phyloP scores from a whole-genome alignment of 768 basidiomycete genomes.

The Rhodosporidiobolus sp. region DNA sequence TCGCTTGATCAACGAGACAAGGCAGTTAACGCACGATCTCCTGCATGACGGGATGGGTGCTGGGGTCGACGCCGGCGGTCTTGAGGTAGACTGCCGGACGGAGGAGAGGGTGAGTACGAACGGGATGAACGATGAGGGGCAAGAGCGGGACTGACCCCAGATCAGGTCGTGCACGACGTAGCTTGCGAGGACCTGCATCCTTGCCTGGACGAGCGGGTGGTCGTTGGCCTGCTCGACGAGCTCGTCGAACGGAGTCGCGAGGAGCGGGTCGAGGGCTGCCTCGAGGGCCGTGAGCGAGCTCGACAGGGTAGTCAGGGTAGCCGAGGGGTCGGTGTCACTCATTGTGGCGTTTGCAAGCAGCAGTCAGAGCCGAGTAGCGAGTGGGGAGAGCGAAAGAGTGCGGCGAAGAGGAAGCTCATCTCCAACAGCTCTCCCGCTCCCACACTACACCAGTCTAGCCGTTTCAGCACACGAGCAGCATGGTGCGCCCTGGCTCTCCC shows the following conservation, averaged over 20 bases:
- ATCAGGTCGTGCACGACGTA: constrained; percentile 79
- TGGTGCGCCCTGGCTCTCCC: not conserved
- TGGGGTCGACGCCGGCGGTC: constrained; percentile 73
- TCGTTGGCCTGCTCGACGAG: constrained; percentile 57
- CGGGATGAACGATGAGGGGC: not conserved
- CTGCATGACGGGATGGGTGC: constrained; percentile 68
- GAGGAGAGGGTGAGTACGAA: not conserved
- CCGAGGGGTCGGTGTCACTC: constrained; percentile 15
- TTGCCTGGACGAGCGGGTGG: constrained; percentile 74
- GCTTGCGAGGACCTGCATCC: constrained; percentile 72
- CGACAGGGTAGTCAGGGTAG: constrained; percentile 6
- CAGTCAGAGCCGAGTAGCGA: not conserved
- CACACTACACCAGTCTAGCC: not conserved
- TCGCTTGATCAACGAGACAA: constrained; percentile 46
- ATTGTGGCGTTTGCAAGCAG: not conserved
- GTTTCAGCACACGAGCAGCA: not conserved
- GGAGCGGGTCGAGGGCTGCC: constrained; percentile 62
- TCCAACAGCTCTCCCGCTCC: not conserved
- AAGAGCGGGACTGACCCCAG: constrained; percentile 61
- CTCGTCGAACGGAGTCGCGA: constrained; percentile 67
- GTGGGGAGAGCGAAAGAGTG: not conserved
- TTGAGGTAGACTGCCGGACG: constrained; percentile 68
- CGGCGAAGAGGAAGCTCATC: not conserved
- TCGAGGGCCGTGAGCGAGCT: constrained; percentile 54
- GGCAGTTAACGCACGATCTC: constrained; percentile 54